These are phyloP conservation scores for Phaffia tasmanica DNA, from an alignment of 768 basidiomycete species.

Conservation along the genomic window DNA sequence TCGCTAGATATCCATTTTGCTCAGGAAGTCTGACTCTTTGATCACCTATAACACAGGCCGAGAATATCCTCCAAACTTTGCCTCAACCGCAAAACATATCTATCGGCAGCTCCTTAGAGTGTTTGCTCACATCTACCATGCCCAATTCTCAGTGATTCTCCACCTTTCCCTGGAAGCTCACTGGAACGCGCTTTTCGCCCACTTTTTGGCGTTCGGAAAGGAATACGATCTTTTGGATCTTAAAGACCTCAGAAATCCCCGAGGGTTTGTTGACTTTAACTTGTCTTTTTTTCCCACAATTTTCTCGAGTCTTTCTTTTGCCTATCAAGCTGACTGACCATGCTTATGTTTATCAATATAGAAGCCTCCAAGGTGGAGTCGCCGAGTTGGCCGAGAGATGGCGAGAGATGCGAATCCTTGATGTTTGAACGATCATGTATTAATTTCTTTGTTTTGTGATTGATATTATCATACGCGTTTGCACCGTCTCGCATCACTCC, in stretches of 20 bases:
- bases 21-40: slow-evolving; percentile 9
- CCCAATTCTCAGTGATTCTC: slow-evolving; percentile 73
- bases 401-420: slow-evolving; percentile 24
- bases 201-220: slow-evolving; percentile 88
- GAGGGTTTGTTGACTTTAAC: slow-evolving; percentile 35
- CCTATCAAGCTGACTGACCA: neutral
- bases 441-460: neutral
- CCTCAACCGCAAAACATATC: slow-evolving; percentile 75
- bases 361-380: slow-evolving; percentile 9
- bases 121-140: slow-evolving; percentile 94
- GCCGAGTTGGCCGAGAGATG: slow-evolving; percentile 23
- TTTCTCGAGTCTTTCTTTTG: neutral
- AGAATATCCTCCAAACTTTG: slow-evolving; percentile 76
- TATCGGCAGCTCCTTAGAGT: slow-evolving; percentile 94
- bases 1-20: neutral
- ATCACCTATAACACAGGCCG: slow-evolving; percentile 48
- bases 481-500: neutral
- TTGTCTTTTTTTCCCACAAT: slow-evolving; percentile 10
- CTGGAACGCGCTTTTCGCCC: slow-evolving; percentile 94
- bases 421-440: slow-evolving; percentile 5
- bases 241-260: slow-evolving; percentile 60
- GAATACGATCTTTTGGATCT: slow-evolving; percentile 85
- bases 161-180: slow-evolving; percentile 82
- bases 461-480: neutral
- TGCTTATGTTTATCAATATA: neutral